Percentiles rank a stretch among this genome's conserved stretches.
phyloP scores from a whole-genome alignment of 2,329 filamentous ascomycete genomes.

The Meredithiella fracta region DNA sequence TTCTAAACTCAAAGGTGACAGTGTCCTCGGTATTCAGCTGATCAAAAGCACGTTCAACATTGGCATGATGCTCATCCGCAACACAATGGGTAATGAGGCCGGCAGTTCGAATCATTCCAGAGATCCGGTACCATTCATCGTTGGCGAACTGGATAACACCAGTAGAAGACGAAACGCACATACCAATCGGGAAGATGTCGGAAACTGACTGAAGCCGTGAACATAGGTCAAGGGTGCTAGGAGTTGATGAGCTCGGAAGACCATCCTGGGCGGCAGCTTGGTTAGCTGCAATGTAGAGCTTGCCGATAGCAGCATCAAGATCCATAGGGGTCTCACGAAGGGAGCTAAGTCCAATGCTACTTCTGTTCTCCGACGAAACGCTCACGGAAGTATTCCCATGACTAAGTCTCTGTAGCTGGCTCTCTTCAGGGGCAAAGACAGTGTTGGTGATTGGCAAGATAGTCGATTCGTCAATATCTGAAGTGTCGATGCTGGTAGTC shows the following conservation, averaged over 20 bases:
- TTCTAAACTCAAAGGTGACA: conserved; percentile 33
- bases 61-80: conserved; percentile 28
- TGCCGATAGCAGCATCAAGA: neutral
- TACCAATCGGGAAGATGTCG: conserved; percentile 57
- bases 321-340: neutral
- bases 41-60: conserved; percentile 20
- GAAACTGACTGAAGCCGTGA: conserved; percentile 53
- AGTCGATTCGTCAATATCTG: neutral
- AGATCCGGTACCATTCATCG: conserved; percentile 44
- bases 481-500: conserved; percentile 11
- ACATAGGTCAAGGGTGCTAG: conserved; percentile 18
- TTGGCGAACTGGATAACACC: conserved; percentile 57
- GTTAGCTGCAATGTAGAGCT: neutral
- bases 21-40: conserved; percentile 22
- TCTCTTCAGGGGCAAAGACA: neutral
- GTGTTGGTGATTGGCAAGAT: conserved; percentile 3
- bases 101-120: conserved; percentile 23
- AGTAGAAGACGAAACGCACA: conserved; percentile 50
- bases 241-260: neutral
- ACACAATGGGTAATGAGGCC: conserved; percentile 27
- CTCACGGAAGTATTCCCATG: neutral
- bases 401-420: neutral
- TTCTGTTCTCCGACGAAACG: neutral
- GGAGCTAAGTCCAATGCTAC: neutral
- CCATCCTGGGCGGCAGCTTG: neutral